Base-by-base conservation (phyloP, 2,329 filamentous ascomycete genomes). In the Paracorniculantispora psalliotae region DNA sequence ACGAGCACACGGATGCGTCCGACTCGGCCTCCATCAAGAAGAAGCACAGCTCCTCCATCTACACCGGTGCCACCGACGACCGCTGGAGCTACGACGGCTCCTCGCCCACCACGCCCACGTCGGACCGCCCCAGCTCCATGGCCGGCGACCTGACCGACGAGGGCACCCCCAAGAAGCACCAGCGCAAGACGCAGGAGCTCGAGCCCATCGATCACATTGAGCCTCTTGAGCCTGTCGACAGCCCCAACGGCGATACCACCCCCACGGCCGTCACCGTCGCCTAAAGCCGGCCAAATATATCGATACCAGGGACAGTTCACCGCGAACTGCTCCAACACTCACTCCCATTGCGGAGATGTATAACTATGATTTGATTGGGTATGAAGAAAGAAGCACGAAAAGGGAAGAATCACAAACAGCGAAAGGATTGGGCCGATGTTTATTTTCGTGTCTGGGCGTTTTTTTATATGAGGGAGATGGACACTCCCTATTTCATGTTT, bases 21-120 rank as follows among this genome's bases (percentile, higher is more conserved):
- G 67, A 71, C 47, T 67, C 68, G 12, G 57, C 66, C 10, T 66
- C 64, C 2, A 28, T 50, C n/a, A 62, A 60, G 58, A 69, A 68
- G 61, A 74, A 73, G 60, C 72, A 73, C 62, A 70, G 69, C 8
- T 74, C 72, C 17, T 75, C 73, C 5, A 67, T 74, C 33, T 75
- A 69, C 56, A 75, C 72, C 13, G 71, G 73, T n/a, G 67, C 64
- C 7, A 74, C 68, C 1, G 73, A 74, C 28, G 71, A 73, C 39
- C 67, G 68, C 46, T 75, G 69, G 67, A 75, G 73, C 62, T 65
- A 71, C 21, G 71, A 74, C 39, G 68, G 71, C 26, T 73, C 73
- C 10, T 72, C 70, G 9, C 63, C 74, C 17, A 74, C 72, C 30
- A 75, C 73, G 1, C 72, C 73, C 2, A 75, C 71, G 2, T 75